Evolutionary conservation across 2,329 filamentous ascomycete genomes (phyloP).

Genomic region (Malbranchea zuffiana): DNA sequence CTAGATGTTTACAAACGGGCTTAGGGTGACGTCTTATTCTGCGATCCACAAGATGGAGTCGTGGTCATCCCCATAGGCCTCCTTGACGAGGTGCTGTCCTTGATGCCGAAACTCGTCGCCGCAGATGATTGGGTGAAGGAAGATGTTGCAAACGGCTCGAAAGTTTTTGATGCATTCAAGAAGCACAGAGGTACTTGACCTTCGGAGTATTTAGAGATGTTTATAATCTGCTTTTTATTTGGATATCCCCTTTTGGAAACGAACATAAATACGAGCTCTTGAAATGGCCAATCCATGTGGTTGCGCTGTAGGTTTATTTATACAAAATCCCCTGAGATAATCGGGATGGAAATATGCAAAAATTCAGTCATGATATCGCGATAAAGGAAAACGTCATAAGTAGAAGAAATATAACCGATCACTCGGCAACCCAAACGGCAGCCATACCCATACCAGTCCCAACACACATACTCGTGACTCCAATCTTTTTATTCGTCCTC

Average conservation of each 20-base stretch:
- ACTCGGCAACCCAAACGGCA: conserved; percentile 90
- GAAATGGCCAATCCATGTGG: too few relatives aligned
- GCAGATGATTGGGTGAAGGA: conserved; percentile 53
- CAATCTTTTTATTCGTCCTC: conserved; percentile 72
- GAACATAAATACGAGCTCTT: too few relatives aligned
- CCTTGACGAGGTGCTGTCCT: conserved; percentile 48
- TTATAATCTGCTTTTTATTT: too few relatives aligned
- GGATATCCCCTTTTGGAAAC: too few relatives aligned
- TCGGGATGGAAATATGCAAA: too few relatives aligned
- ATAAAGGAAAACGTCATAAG: too few relatives aligned
- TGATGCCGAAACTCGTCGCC: conserved; percentile 44
- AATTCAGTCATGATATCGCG: too few relatives aligned
- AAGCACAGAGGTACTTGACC: conserved; percentile 34
- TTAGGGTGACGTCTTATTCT: conserved; percentile 57
- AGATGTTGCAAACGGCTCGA: conserved; percentile 52
- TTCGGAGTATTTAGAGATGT: too few relatives aligned
- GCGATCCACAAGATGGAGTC: conserved; percentile 58
- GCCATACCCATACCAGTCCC: conserved; percentile 98
- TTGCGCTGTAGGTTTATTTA: too few relatives aligned
- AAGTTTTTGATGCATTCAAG: conserved; percentile 56
- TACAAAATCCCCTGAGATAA: too few relatives aligned
- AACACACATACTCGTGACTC: conserved; percentile 91
- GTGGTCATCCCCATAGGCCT: conserved; percentile 55
- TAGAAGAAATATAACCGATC: too few relatives aligned
- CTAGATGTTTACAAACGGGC: conserved; percentile 2